Conservation (phyloP, 2,329 filamentous ascomycete genomes). For the Sarocladiaceae sp. region DNA sequence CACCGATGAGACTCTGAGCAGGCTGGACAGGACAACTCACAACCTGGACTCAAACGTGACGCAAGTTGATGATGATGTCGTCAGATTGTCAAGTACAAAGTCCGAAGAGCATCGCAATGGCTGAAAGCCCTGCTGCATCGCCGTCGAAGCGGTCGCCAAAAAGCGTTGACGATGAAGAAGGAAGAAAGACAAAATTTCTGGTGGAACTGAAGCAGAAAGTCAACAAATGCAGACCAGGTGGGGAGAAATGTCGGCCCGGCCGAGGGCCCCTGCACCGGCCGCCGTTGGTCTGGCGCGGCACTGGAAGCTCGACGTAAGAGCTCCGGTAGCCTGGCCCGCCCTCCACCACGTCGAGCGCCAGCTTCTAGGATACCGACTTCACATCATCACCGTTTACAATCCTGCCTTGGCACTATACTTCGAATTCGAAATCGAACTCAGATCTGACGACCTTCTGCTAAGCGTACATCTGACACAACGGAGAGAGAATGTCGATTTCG, state of each 20-base stretch:
- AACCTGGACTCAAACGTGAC: not conserved
- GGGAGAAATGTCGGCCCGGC: conserved; percentile 19
- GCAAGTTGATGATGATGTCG: too few relatives aligned
- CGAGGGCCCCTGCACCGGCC: not conserved
- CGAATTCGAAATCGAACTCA: too few relatives aligned
- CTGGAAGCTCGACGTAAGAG: conserved; percentile 32
- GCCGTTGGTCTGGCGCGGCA: not conserved
- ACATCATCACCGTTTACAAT: not conserved
- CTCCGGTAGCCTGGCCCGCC: conserved; percentile 28
- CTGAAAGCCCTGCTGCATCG: too few relatives aligned
- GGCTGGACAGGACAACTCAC: not conserved
- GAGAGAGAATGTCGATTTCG: conserved; percentile 65
- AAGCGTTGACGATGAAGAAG: not conserved
- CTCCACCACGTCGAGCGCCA: conserved; percentile 8
- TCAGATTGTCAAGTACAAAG: too few relatives aligned
- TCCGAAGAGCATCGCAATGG: too few relatives aligned
- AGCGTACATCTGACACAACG: not conserved
- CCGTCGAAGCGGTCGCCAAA: too few relatives aligned
- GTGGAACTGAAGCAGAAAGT: conserved; percentile 17
- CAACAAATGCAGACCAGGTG: conserved; percentile 6
- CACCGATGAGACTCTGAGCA: not conserved
- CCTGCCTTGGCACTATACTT: too few relatives aligned
- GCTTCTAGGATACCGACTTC: not conserved
- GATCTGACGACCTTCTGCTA: too few relatives aligned
- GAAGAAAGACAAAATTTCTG: conserved; percentile 23